Evolutionary conservation across 2,329 filamentous ascomycete genomes (phyloP), one percentile per base, ranked within the genome.

Genomic region (Apiospora rasikravindrae): DNA sequence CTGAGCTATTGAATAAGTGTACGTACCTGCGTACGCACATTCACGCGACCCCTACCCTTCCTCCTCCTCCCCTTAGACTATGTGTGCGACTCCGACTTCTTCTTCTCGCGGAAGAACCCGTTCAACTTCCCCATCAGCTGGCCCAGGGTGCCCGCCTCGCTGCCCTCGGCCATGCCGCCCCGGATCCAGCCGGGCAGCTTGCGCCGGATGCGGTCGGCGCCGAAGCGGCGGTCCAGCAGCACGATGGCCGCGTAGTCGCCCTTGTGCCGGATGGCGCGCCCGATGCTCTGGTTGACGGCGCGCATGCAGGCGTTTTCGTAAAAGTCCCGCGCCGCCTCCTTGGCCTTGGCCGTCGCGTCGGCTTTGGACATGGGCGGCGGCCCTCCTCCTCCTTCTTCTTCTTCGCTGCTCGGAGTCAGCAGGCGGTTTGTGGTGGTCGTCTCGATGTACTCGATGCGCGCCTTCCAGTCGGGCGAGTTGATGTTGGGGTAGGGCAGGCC

Each of bases 261-360:
- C 71, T 88, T 89, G 80, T 99, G 96, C 67, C 96, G 87, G 77
- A 99, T 98, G 0, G 95, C 96, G 72, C 96, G 87, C 0, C 96
- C 96, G 76, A 99, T 95, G 79, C 94, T 96, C 84, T 99, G 96
- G 81, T 99, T 99, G 5, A 99, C 96, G 5, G 95, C 94, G 51
- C 96, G 88, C 95, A 99, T 98, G 81, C 95, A 98, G 0, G 94
- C 90, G 80, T 98, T 98, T 81, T 98, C 95, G 79, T 97, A 97
- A 79, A 94, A 97, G 73, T 96, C 93, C 70, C 92, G 86, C 1
- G 92, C 91, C 5, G 91, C 84, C 75, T 88, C 86, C 76, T 89
- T 91, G 0, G 84, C 85, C 49, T 71, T 69, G 24, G 72, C 77
- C 71, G 81, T 76, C 0, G 84, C 86, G 51, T 82, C 79, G 16